A percentile compares a stretch with the other conserved stretches of the same genome.
phyloP scores from a whole-genome alignment of 208 protist species.

The Crithidia bombi region DNA sequence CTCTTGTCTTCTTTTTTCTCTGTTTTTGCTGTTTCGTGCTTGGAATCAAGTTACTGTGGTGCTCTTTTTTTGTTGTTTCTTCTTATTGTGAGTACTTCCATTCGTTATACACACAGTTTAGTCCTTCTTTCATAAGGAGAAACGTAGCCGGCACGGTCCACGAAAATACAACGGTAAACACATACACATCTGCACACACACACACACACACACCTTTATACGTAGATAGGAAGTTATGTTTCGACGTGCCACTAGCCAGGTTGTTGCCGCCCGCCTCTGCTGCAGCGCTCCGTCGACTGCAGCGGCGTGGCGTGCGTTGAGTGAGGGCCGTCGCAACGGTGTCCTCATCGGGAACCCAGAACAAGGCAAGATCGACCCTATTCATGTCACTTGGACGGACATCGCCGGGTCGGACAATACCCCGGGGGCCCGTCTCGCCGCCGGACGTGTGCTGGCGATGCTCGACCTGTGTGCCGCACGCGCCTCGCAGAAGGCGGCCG shows the following conservation, averaged over 20 bases:
- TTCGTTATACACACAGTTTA: too few relatives aligned
- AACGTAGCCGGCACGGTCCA: too few relatives aligned
- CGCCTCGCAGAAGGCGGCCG: constrained; percentile 46
- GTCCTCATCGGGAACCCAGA: constrained; percentile 64
- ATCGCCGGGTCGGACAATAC: constrained; percentile 66
- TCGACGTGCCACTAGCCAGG: constrained; percentile 22
- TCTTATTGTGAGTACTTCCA: too few relatives aligned
- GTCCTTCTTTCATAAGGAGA: too few relatives aligned
- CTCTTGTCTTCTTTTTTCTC: too few relatives aligned
- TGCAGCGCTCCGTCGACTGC: neutral
- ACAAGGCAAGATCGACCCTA: constrained; percentile 56
- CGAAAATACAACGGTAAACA: too few relatives aligned
- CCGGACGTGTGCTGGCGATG: constrained; percentile 85
- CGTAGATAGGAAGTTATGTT: constrained; percentile 5
- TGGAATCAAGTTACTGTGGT: too few relatives aligned
- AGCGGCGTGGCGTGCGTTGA: neutral
- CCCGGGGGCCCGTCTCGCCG: constrained; percentile 56
- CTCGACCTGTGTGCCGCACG: constrained; percentile 88
- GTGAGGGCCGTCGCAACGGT: constrained; percentile 7
- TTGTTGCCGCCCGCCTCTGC: constrained; percentile 11
- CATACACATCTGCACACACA: neutral
- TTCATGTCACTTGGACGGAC: constrained; percentile 78
- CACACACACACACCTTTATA: too few relatives aligned
- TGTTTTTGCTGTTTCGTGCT: too few relatives aligned
- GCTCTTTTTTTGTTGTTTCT: too few relatives aligned